These are phyloP conservation scores for Terana coerulea DNA, from an alignment of 768 basidiomycete species.

Conservation along the genomic window DNA sequence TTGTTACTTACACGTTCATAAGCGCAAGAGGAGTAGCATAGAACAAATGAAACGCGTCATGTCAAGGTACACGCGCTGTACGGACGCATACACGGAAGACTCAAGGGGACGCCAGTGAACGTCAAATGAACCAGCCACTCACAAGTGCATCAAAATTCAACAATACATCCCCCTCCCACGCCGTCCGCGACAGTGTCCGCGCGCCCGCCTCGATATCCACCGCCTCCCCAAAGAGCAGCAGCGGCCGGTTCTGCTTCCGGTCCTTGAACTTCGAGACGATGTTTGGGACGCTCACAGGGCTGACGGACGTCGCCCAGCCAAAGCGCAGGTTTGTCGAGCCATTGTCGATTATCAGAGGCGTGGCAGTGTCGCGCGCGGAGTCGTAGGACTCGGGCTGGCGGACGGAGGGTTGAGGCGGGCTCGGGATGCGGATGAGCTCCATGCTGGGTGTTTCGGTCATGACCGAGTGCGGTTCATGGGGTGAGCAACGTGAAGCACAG, in stretches of 20 bases:
- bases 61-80: not conserved
- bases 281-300: slow-evolving; percentile 63
- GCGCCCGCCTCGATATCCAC: slow-evolving; percentile 85
- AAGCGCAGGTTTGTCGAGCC: slow-evolving; percentile 81
- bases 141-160: slow-evolving; percentile 93
- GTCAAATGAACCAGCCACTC: slow-evolving; percentile 30
- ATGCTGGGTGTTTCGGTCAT: not conserved
- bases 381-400: slow-evolving; percentile 45
- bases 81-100: not conserved
- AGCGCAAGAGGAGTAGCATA: slow-evolving; percentile 1
- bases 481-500: no score
- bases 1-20: slow-evolving; percentile 3
- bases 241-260: slow-evolving; percentile 72
- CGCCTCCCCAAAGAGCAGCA: slow-evolving; percentile 86
- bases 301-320: slow-evolving; percentile 65
- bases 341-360: slow-evolving; percentile 85
- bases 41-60: not conserved
- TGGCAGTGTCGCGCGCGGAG: slow-evolving; percentile 42
- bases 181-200: slow-evolving; percentile 68
- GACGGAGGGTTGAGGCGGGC: slow-evolving; percentile 31
- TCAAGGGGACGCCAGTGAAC: not conserved
- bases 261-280: slow-evolving; percentile 88
- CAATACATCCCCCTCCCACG: slow-evolving; percentile 96
- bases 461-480: no score
- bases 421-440: slow-evolving; percentile 19